These are phyloP conservation scores for Prunus salicina DNA, from an alignment of 306 rosid species.

Conservation along the genomic window DNA sequence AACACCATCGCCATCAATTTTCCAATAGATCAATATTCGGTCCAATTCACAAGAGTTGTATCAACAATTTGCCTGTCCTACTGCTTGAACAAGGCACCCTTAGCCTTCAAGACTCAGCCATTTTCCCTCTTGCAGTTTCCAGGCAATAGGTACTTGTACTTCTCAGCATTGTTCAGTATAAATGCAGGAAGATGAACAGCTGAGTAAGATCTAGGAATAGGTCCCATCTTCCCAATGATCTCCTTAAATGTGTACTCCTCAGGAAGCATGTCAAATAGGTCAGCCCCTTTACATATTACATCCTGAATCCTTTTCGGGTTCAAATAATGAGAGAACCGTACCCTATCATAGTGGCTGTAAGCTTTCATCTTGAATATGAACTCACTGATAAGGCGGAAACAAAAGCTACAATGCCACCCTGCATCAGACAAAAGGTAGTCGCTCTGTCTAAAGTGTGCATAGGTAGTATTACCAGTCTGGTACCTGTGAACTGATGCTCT, in stretches of 20 bases:
- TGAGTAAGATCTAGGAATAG: conserved; percentile 72
- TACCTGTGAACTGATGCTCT: conserved; percentile 69
- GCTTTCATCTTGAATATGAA: conserved; percentile 87
- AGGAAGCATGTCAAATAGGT: conserved; percentile 84
- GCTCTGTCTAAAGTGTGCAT: conserved; percentile 69
- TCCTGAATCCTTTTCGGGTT: conserved; percentile 63
- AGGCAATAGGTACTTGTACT: conserved; percentile 64
- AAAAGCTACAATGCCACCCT: conserved; percentile 92
- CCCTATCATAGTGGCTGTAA: conserved; percentile 72
- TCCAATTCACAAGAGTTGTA: conserved; percentile 19
- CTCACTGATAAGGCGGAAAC: conserved; percentile 65
- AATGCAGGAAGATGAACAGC: conserved; percentile 78
- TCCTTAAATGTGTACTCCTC: conserved; percentile 85
- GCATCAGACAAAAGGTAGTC: conserved; percentile 59
- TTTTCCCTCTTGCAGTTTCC: conserved; percentile 77
- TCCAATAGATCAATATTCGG: conserved; percentile 18
- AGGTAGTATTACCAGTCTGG: conserved; percentile 51
- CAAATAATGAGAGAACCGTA: conserved; percentile 71
- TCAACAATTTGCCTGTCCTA: conserved; percentile 15
- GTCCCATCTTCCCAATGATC: conserved; percentile 84
- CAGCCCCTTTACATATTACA: conserved; percentile 63
- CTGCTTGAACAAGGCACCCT: conserved; percentile 11
- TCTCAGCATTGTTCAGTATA: conserved; percentile 60
- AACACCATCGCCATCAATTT: conserved; percentile 22
- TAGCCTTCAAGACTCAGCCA: conserved; percentile 43